These are phyloP conservation scores for Cadophora sp. DNA, from an alignment of 2,329 filamentous ascomycete genomes.

Conservation along the genomic window DNA sequence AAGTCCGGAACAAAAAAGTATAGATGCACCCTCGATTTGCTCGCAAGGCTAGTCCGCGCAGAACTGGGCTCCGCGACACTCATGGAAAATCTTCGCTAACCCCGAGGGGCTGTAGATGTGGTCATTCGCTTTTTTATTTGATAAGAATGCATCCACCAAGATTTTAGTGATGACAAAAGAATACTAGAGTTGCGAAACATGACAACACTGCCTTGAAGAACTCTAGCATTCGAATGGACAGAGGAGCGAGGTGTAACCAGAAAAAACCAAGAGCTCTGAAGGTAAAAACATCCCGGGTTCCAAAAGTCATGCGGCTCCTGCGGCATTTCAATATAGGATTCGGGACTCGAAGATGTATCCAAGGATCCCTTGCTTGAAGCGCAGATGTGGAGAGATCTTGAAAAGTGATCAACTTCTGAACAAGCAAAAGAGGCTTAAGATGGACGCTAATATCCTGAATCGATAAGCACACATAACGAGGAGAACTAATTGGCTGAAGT, in stretches of 20 bases:
- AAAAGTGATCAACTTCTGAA: no score
- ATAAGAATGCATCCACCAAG: no score
- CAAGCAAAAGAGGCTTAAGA: no score
- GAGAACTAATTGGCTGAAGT: no score
- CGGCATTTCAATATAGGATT: not conserved
- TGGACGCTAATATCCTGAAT: no score
- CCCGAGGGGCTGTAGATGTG: no score
- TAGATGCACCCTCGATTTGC: not conserved
- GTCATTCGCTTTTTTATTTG: no score
- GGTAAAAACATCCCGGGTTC: not conserved
- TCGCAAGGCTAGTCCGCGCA: no score
- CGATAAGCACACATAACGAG: no score
- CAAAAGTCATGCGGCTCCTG: not conserved
- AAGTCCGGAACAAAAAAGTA: not conserved
- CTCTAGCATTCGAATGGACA: not conserved
- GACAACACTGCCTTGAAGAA: not conserved
- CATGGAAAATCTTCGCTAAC: no score
- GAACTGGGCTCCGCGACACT: no score
- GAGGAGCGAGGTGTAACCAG: not conserved
- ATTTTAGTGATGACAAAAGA: not conserved
- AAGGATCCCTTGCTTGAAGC: not conserved
- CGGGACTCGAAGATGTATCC: not conserved
- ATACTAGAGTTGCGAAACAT: not conserved
- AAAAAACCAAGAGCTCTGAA: not conserved
- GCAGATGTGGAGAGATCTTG: no score